Conservation (phyloP, 805 yeast genomes). For the Ogataea polymorpha region DNA sequence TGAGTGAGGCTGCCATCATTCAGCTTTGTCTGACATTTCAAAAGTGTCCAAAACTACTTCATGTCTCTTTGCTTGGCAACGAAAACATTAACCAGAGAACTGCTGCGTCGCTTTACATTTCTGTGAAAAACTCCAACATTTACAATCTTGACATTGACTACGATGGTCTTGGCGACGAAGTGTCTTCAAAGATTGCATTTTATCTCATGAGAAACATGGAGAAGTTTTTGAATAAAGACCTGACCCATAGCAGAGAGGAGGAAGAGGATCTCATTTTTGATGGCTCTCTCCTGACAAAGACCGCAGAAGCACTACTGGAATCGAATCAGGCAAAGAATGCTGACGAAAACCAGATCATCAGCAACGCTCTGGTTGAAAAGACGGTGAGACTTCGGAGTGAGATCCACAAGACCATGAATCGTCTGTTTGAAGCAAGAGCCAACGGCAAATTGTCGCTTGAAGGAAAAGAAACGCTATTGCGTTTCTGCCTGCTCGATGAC, state of each 20-base stretch:
- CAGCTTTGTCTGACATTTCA: slow-evolving; percentile 49
- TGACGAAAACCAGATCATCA: slow-evolving; percentile 42
- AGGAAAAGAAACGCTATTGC: slow-evolving; percentile 51
- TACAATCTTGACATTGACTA: slow-evolving; percentile 53
- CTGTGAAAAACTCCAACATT: slow-evolving; percentile 47
- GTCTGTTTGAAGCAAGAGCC: slow-evolving; percentile 44
- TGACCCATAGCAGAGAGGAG: slow-evolving; percentile 19
- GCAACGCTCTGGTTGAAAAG: slow-evolving; percentile 49
- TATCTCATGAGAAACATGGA: slow-evolving; percentile 59
- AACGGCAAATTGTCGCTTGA: slow-evolving; percentile 47
- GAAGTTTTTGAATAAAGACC: slow-evolving; percentile 36
- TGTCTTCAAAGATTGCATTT: slow-evolving; percentile 52
- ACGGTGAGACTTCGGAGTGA: slow-evolving; percentile 48
- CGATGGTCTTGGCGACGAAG: slow-evolving; percentile 48
- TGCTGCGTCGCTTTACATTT: slow-evolving; percentile 48
- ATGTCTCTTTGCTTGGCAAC: slow-evolving; percentile 55
- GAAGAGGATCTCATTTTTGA: slow-evolving; percentile 68
- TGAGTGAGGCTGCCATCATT: slow-evolving; percentile 43
- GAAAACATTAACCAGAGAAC: slow-evolving; percentile 41
- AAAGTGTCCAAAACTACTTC: slow-evolving; percentile 44
- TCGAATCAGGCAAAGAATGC: slow-evolving; percentile 32
- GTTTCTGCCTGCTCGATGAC: slow-evolving; percentile 53
- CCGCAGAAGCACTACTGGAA: slow-evolving; percentile 64
- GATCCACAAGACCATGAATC: slow-evolving; percentile 50
- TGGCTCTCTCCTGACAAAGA: slow-evolving; percentile 69